A percentile compares a stretch with the other conserved stretches of the same genome.
Evolutionary conservation across 164 flowering plant species (phyloP).

Genomic region (Houttuynia cordata): DNA sequence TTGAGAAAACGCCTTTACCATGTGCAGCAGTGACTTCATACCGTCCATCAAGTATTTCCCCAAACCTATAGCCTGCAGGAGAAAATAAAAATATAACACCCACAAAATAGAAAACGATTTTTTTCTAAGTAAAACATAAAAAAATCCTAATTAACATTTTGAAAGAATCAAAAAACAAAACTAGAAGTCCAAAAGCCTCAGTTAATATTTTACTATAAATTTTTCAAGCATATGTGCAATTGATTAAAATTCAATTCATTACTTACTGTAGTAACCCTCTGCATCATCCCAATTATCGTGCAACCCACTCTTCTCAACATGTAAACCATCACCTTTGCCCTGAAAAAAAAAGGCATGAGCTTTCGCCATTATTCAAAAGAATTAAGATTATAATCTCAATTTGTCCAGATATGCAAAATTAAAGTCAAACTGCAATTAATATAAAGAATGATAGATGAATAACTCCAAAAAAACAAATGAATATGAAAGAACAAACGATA

Average conservation of each 20-base stretch:
- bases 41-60: constrained; percentile 90
- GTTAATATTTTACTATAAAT: not conserved
- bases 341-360: constrained; percentile 13
- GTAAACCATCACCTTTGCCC: constrained; percentile 73
- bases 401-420: not conserved
- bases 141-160: not conserved
- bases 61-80: constrained; percentile 72
- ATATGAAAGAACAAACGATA: not conserved
- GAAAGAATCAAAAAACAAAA: not conserved
- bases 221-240: not conserved
- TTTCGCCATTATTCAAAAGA: not conserved
- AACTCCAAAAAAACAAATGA: too few relatives aligned
- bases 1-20: constrained; percentile 97
- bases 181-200: not conserved
- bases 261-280: constrained; percentile 97
- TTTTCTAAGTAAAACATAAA: not conserved
- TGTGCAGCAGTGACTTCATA: constrained; percentile 93
- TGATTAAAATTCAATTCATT: not conserved
- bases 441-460: too few relatives aligned
- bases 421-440: not conserved
- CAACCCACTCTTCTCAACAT: constrained; percentile 66
- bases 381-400: not conserved
- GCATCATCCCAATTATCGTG: constrained; percentile 99
- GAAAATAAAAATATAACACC: not conserved
- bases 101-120: not conserved